phyloP scores from a whole-genome alignment of 1,284 basidiomycete genomes.

The Hymenochaete sp. region DNA sequence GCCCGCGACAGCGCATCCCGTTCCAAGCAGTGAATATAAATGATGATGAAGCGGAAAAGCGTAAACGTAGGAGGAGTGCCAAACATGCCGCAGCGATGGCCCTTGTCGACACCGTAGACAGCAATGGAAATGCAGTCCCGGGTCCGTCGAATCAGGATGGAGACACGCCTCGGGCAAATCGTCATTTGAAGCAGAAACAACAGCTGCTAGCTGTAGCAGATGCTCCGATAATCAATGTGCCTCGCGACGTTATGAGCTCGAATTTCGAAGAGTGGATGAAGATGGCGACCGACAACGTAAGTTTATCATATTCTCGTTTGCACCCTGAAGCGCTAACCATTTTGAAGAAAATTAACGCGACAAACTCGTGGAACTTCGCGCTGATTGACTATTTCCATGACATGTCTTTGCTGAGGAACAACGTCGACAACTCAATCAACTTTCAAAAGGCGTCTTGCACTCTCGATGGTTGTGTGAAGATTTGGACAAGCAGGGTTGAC shows the following conservation, averaged over 20 bases:
- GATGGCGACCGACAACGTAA: conserved; percentile 97
- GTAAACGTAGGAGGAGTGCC: conserved; percentile 63
- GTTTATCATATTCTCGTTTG: conserved; percentile 26
- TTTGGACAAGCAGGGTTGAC: conserved; percentile 98
- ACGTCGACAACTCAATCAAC: conserved; percentile 90
- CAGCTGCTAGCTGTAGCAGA: conserved; percentile 55
- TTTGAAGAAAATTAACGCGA: conserved; percentile 92
- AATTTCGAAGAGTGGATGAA: conserved; percentile 99
- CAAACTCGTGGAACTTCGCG: conserved; percentile 97
- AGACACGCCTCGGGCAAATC: conserved; percentile 34
- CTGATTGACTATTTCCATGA: conserved; percentile 99
- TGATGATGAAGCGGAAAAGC: conserved; percentile 73
- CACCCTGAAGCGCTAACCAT: conserved; percentile 14
- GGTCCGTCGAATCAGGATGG: conserved; percentile 39
- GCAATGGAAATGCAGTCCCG: conserved; percentile 18
- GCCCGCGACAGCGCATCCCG: conserved; percentile 17
- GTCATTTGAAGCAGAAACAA: conserved; percentile 45
- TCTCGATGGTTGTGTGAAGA: conserved; percentile 98
- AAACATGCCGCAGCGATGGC: conserved; percentile 34
- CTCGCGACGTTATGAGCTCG: conserved; percentile 74
- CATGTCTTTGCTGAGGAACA: conserved; percentile 92
- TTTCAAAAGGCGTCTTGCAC: conserved; percentile 98
- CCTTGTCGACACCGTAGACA: conserved; percentile 38
- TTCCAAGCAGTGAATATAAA: conserved; percentile 45
- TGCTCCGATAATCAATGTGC: conserved; percentile 49